Base-by-base conservation (phyloP, 2,329 filamentous ascomycete genomes). In the Penicillium sp. region DNA sequence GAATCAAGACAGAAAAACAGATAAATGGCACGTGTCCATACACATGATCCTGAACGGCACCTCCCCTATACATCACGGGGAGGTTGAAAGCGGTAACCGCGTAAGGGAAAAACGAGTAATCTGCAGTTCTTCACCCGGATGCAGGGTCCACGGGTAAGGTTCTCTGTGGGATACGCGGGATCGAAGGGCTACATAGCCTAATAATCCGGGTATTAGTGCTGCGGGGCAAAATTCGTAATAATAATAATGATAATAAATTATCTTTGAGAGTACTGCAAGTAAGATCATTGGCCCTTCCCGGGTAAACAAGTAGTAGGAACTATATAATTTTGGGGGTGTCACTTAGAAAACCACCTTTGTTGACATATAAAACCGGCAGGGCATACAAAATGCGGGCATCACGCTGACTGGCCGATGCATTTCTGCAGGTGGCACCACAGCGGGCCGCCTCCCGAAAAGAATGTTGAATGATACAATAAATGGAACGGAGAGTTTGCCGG, bases 401-500 rank as follows among this genome's bases (percentile, higher is more conserved):
- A 6, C 18, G 37, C 18, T 20, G 23, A 46, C 44, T 46, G 26
- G 25, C 15, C 15, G n/a, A 46, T 31, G n/a, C 12, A 11, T 18
- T 45, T 46, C 26, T 31, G 23, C 43, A 46, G 43, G 25, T 35
- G 31, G 18, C 18, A 40, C 18, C 11, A 18, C 37, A 1, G 11
- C 37, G 37, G 37, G 18, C 37, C 37, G 37, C 8, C 33, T 37
- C 37, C 37, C 18, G 37, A 22, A 27, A 37, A 35, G 7, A 26
- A 35, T 26, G 31, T 23, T 41, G 18, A 31, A 35, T 14, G 18
- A 26, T 26, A 43, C 42, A 35, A 45, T 47, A 22, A 20, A 40
- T 40, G 52, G 41, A 44, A 49, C 52, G 52, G 52, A 54, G 52
- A 45, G 8, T 15, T 27, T 26, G 35, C 51, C 51, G 51, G 26